Conservation (phyloP, 441 rosid species). For the Pelargonium myrrhifolium region DNA sequence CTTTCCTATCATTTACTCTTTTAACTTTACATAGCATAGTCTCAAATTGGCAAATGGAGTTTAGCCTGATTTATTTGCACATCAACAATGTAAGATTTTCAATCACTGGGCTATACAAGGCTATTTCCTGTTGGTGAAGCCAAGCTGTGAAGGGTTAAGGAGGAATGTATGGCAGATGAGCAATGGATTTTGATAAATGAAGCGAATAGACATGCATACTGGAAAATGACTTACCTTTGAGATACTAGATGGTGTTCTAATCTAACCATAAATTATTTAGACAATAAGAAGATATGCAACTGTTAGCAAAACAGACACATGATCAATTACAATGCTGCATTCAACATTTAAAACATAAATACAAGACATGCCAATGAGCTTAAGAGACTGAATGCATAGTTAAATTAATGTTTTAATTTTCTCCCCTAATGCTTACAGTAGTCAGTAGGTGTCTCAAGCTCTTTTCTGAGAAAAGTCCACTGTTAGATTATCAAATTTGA, state of each 20-base stretch:
- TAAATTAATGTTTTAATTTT: not conserved
- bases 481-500: not conserved
- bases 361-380: not conserved
- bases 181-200: not conserved
- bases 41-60: not conserved
- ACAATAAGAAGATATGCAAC: not conserved
- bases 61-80: not conserved
- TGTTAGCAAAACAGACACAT: not conserved
- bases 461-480: too few species aligned
- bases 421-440: too few species aligned
- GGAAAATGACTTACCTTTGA: not conserved
- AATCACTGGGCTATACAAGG: too few species aligned
- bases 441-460: too few species aligned
- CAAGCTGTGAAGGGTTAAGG: not conserved
- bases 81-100: not conserved
- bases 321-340: not conserved
- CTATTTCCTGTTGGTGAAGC: not conserved
- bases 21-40: not conserved
- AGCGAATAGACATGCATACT: not conserved
- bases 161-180: not conserved
- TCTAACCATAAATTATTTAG: not conserved
- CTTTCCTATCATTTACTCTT: not conserved
- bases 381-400: not conserved
- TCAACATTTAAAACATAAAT: not conserved
- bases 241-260: not conserved